phyloP scores from a whole-genome alignment of 2,329 filamentous ascomycete genomes.

The Trichoderma harzianum region DNA sequence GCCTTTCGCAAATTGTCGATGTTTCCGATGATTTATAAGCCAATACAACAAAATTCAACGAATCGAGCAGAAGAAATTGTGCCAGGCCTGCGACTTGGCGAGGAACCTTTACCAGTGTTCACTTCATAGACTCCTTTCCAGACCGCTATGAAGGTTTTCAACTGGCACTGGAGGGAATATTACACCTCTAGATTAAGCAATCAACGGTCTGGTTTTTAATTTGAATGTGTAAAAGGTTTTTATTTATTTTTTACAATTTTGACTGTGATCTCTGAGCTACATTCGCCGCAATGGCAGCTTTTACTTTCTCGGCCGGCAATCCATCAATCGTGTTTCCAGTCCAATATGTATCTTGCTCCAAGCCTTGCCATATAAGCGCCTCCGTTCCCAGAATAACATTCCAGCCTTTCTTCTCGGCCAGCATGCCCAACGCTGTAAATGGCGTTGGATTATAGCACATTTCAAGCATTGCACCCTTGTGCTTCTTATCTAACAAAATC shows the following conservation, averaged over 20 bases:
- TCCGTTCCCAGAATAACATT: slow-evolving; percentile 9
- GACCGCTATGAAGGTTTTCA: not conserved
- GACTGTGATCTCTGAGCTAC: slow-evolving; percentile 9
- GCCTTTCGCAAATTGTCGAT: not conserved
- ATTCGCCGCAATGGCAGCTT: not conserved
- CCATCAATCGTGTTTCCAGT: slow-evolving; percentile 2
- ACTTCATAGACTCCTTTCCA: not conserved
- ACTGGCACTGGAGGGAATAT: not conserved
- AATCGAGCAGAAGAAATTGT: not conserved
- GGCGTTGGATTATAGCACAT: slow-evolving; percentile 13
- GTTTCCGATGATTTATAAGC: not conserved
- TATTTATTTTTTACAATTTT: not conserved
- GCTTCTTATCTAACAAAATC: not conserved
- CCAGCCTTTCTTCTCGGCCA: slow-evolving; percentile 10
- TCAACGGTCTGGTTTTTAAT: not conserved
- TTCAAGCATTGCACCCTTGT: slow-evolving; percentile 13
- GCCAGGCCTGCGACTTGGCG: not conserved
- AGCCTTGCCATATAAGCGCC: slow-evolving; percentile 12
- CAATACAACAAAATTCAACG: not conserved
- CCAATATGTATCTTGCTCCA: slow-evolving; percentile 15
- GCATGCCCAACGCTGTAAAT: slow-evolving; percentile 4
- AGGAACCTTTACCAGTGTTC: not conserved
- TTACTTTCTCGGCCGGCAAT: slow-evolving; percentile 8
- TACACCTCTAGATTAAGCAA: not conserved
- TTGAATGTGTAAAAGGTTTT: not conserved